Conservation (phyloP, 495 filamentous ascomycete genomes). For the Penicillium argentinense region DNA sequence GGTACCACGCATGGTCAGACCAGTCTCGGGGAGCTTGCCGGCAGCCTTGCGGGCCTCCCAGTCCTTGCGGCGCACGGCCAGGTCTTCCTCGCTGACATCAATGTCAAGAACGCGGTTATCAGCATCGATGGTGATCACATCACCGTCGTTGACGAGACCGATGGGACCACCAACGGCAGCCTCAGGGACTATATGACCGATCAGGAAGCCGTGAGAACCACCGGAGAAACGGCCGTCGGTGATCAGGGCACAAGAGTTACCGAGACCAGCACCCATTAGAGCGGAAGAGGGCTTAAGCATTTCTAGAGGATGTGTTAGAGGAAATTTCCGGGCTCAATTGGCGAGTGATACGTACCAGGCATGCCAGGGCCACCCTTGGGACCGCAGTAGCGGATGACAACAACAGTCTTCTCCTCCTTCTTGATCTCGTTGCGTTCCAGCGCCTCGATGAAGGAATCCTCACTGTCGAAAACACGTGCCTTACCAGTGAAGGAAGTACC, state of each 20-base stretch:
- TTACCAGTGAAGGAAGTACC: constrained; percentile 84
- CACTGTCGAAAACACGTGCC: constrained; percentile 83
- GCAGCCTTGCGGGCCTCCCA: constrained; percentile 47
- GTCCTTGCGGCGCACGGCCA: constrained; percentile 64
- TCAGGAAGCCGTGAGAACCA: constrained; percentile 54
- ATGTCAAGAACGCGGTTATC: constrained; percentile 52
- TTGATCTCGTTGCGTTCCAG: constrained; percentile 82
- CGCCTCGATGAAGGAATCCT: constrained; percentile 76
- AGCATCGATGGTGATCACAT: constrained; percentile 56
- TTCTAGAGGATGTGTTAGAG: constrained; percentile 42
- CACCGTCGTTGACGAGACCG: constrained; percentile 54
- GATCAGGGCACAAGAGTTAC: constrained; percentile 56
- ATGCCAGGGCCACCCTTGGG: constrained; percentile 96
- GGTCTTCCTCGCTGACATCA: constrained; percentile 52
- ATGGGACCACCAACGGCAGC: constrained; percentile 59
- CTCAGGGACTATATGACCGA: constrained; percentile 57
- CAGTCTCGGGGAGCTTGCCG: constrained; percentile 35
- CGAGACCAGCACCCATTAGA: constrained; percentile 89
- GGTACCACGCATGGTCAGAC: constrained; percentile 64
- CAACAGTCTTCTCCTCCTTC: constrained; percentile 96
- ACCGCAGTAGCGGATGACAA: constrained; percentile 95
- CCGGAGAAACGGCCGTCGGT: constrained; percentile 51
- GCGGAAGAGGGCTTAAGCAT: constrained; percentile 83
- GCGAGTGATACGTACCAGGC: constrained; percentile 66
- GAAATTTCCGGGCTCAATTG: no score